Evolutionary conservation across 1,284 basidiomycete species (phyloP).

Genomic region (Cryptococcus sp.): DNA sequence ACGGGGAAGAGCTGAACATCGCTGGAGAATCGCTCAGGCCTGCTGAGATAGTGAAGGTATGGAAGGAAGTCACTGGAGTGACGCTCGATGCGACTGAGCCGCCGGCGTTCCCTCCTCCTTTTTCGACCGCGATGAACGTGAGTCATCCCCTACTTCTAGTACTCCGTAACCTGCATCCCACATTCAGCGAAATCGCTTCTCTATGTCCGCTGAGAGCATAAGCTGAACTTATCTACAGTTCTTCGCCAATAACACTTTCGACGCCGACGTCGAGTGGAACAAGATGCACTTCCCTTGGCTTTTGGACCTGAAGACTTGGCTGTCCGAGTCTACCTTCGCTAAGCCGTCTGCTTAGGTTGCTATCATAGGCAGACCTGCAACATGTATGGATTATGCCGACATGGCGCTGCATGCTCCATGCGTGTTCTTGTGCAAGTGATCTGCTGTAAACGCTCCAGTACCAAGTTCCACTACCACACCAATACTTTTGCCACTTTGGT

Average conservation of each 20-base stretch:
- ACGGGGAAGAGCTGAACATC: constrained; percentile 1
- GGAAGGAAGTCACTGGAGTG: constrained; percentile 11
- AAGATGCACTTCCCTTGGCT: not conserved
- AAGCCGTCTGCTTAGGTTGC: not conserved
- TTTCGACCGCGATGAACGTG: constrained; percentile 14
- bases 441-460: too few species aligned
- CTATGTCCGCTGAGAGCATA: not conserved
- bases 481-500: too few species aligned
- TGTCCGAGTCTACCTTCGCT: not conserved
- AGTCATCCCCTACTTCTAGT: not conserved
- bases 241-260: constrained; percentile 1
- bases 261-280: constrained; percentile 2
- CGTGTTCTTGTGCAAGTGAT: too few species aligned
- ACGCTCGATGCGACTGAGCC: constrained; percentile 9
- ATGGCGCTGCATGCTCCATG: too few species aligned
- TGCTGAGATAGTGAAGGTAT: constrained; percentile 1
- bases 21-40: constrained; percentile 5
- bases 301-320: not conserved
- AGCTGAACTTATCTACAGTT: not conserved
- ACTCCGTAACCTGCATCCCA: too few species aligned
- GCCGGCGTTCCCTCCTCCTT: constrained; percentile 11
- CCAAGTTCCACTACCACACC: too few species aligned
- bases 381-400: not conserved
- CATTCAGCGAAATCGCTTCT: too few species aligned
- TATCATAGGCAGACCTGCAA: not conserved